Base-by-base conservation (phyloP, 2,329 filamentous ascomycete genomes). In the Chaetoscypha palmicola region DNA sequence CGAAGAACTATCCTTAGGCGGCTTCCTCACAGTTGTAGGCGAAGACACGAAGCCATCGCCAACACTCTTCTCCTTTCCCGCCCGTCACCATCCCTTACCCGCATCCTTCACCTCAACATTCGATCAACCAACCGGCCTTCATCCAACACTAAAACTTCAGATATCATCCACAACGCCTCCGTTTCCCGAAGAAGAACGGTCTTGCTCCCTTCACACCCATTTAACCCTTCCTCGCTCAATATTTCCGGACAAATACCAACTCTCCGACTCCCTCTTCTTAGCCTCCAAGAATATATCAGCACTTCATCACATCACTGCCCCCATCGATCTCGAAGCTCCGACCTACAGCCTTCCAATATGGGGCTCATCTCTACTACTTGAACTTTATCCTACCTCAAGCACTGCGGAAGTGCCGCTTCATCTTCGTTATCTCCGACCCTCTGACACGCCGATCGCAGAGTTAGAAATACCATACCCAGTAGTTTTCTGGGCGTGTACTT, bases 311-410 rank as follows among this genome's bases (percentile, higher is more conserved):
- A 74, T 87, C 11, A 80, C 79, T 20, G 76, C 85, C 10, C 86
- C 87, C 16, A 85, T 90, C 5, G 90, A 97, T 54, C 80, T 97
- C 41, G 91, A 97, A 67, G 89, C 88, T 0, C 91, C 91, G 1
- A 83, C 83, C 56, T 97, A 94, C 69, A 78, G 81, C 1, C 74
- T 88, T 22, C 60, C 73, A 5, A 64, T 72, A 23, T 96, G 91
- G 91, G 91, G 91, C 4, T 90, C 84, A 0, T 79, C 75, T 12
- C 71, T 88, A 12, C 72, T 96, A 3, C 66, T 96, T 16, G 81
- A 92, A 60, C 72, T 97, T 30, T 75, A 77, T 0, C 77, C 83
- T 0, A 47, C 56, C 1, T 21, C 16, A 11, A 88, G 80, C 78
- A 83, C 74, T 5, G 76, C 75, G 9, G 76, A 82, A 46, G 76